Evolutionary conservation across 352 stramenopile species (phyloP).

Genomic region (Phytophthora capsici): DNA sequence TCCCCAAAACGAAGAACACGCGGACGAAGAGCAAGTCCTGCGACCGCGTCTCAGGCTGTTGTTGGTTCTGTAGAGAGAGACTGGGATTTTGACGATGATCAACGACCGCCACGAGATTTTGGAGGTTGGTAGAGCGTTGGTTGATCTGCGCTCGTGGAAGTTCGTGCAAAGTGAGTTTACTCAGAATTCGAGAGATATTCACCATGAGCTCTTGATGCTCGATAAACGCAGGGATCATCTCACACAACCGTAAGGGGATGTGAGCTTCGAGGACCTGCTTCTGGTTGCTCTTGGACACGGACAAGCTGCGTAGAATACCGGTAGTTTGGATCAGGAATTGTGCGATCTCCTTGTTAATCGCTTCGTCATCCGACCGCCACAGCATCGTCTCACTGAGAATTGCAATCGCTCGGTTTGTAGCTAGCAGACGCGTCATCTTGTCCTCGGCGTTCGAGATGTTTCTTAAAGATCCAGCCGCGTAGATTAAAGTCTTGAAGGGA

Average conservation of each 20-base stretch:
- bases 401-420: slow-evolving; percentile 65
- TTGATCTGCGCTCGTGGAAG: slow-evolving; percentile 75
- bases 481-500: slow-evolving; percentile 62
- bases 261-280: slow-evolving; percentile 77
- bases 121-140: slow-evolving; percentile 41
- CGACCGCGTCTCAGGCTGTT: slow-evolving; percentile 42
- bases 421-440: slow-evolving; percentile 66
- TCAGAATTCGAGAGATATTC: slow-evolving; percentile 80
- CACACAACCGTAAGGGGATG: slow-evolving; percentile 56
- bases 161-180: slow-evolving; percentile 86
- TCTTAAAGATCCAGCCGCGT: slow-evolving; percentile 72
- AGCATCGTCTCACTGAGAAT: slow-evolving; percentile 57
- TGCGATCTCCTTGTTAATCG: slow-evolving; percentile 60
- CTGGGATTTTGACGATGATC: slow-evolving; percentile 45
- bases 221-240: slow-evolving; percentile 49
- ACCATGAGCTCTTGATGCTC: slow-evolving; percentile 77
- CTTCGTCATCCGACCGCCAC: slow-evolving; percentile 38
- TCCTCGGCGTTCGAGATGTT: slow-evolving; percentile 72
- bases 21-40: slow-evolving; percentile 75
- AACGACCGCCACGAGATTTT: slow-evolving; percentile 58
- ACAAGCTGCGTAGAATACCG: slow-evolving; percentile 71
- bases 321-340: slow-evolving; percentile 79
- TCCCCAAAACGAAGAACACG: slow-evolving; percentile 84
- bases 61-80: slow-evolving; percentile 43
- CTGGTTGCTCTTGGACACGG: slow-evolving; percentile 56